Evolutionary conservation across 2,329 filamentous ascomycete genomes (phyloP), one percentile per base, ranked within the genome.

Genomic region (Leptographium lundbergii): DNA sequence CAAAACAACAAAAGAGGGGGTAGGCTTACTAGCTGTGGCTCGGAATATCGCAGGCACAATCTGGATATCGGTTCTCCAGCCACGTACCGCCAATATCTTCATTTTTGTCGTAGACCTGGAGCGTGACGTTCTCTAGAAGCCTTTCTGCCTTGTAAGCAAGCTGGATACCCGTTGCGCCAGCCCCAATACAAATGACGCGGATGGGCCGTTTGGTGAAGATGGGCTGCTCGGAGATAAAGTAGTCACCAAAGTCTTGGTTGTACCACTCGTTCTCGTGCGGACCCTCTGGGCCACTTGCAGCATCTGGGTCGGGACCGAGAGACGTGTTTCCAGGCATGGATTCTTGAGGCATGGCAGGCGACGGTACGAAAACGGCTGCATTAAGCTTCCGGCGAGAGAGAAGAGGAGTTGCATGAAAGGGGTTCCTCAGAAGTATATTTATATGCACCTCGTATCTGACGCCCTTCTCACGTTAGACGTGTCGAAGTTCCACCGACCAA

Each of bases 91-190:
- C 82, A 66, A 87, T 77, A 57, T 86, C 82, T 0, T 72, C 66
- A 62, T 88, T 87, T 70, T 87, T 88, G 66, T 88, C 84, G 57
- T 81, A 81, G 45, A 87, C 81, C 0, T 75, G 80, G 60, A 90
- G 69, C 34, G 86, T 72, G 54, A 89, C 78, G 0, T 63, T 59
- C 6, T 57, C 36, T 2, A 63, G 24, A 1, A 54, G 36, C 2
- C 59, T 60, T 45, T 63, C 36, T 9, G 36, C 27, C 34, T 63
- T 60, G 57, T 63, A 62, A 2, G 62, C 62, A 63, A 77, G 67
- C 45, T 73, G 64, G 1, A 79, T 67, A 1, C 77, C 77, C 4
- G 75, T 75, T 1, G 74, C 73, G 13, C 77, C 77, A 10, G 76
- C 76, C 6, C 77, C 77, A 47, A 79, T 67, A 62, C 73, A 75